Conservation (phyloP, 495 filamentous ascomycete genomes). For the Lepraria neglecta region DNA sequence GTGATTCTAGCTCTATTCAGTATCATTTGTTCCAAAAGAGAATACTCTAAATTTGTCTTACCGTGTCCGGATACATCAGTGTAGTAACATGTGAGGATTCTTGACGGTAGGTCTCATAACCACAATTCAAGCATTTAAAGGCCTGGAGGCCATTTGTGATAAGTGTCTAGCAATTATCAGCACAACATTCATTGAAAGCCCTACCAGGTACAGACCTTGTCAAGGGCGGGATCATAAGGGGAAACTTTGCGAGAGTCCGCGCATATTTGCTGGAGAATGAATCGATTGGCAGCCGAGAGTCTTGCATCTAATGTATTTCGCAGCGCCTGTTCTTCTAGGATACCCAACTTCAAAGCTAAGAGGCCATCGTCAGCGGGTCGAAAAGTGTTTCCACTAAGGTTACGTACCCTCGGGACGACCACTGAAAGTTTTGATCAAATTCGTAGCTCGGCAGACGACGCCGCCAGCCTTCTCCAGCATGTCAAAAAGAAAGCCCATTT, state of each 20-base stretch:
- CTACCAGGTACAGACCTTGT: slow-evolving; percentile 37
- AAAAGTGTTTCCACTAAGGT: background rate
- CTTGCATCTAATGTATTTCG: slow-evolving; percentile 62
- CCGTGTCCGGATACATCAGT: slow-evolving; percentile 67
- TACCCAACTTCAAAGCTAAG: slow-evolving; percentile 57
- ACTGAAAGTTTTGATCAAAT: slow-evolving; percentile 83
- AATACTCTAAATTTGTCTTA: slow-evolving; percentile 27
- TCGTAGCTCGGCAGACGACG: slow-evolving; percentile 93
- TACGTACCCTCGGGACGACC: slow-evolving; percentile 59
- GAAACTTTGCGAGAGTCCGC: slow-evolving; percentile 60
- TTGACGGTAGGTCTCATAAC: slow-evolving; percentile 64
- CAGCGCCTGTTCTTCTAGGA: slow-evolving; percentile 77
- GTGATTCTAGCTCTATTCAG: slow-evolving; percentile 31
- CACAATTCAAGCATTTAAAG: slow-evolving; percentile 77
- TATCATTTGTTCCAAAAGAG: background rate
- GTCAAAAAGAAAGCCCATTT: slow-evolving; percentile 91
- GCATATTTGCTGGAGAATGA: slow-evolving; percentile 65
- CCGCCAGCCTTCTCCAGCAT: slow-evolving; percentile 94
- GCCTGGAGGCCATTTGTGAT: slow-evolving; percentile 50
- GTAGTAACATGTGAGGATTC: slow-evolving; percentile 72
- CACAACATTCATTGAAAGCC: background rate
- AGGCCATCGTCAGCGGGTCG: slow-evolving; percentile 9
- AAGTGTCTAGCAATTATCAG: slow-evolving; percentile 34
- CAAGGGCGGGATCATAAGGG: slow-evolving; percentile 51
- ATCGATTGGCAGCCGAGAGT: slow-evolving; percentile 71